Conservation (phyloP, 208 protist genomes). For the Naegleria lovaniensis region DNA sequence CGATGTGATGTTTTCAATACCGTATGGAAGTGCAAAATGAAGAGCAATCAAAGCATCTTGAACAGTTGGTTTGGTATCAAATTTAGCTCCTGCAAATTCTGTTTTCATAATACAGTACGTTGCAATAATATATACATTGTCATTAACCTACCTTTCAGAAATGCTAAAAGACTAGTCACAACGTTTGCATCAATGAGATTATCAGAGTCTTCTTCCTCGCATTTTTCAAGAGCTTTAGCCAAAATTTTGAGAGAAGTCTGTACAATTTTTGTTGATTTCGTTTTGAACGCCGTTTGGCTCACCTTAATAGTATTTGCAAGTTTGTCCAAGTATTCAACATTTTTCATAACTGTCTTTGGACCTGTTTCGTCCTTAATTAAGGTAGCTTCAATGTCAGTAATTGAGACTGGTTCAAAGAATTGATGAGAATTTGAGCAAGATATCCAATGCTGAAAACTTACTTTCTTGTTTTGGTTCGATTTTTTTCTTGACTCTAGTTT, state of each 20-base stretch:
- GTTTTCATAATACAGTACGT: no score
- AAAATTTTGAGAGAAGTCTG: background rate
- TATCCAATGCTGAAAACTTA: background rate
- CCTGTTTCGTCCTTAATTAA: background rate
- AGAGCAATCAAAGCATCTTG: background rate
- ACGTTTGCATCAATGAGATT: background rate
- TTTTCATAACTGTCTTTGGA: background rate
- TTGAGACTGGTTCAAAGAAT: background rate
- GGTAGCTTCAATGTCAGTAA: background rate
- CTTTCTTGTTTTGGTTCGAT: background rate
- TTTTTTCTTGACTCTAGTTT: constrained; percentile 9
- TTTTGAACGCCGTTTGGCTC: background rate
- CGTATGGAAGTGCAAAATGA: background rate
- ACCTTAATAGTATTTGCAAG: background rate
- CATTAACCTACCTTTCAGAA: background rate
- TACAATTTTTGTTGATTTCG: background rate
- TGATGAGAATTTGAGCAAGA: background rate
- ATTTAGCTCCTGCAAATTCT: background rate
- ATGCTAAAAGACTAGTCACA: background rate
- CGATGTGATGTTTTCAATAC: background rate
- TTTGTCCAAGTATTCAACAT: background rate
- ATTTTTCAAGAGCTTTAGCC: background rate
- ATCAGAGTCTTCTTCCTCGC: background rate
- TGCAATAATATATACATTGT: no score
- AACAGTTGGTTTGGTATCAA: background rate